Evolutionary conservation across 805 yeast genomes (phyloP).

Genomic region (Lipomyces spencermartinsiae): DNA sequence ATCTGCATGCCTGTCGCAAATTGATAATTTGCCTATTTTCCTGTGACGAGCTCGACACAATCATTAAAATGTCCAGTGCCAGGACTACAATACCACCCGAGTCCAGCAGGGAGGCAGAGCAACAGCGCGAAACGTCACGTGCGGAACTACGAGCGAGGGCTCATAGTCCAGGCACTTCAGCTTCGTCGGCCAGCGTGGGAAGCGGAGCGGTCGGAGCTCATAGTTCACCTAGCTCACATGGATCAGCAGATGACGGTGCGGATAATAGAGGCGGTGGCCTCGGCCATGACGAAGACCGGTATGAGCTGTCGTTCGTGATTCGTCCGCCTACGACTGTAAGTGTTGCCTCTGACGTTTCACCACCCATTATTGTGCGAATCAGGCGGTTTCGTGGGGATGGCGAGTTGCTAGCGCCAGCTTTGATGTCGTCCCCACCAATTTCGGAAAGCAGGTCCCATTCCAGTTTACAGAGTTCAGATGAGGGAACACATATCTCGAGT

Average conservation of each 20-base stretch:
- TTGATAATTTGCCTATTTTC: neutral
- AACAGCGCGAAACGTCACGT: neutral
- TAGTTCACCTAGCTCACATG: neutral
- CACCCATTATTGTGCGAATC: slow-evolving; percentile 1
- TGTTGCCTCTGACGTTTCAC: neutral
- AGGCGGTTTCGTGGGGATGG: neutral
- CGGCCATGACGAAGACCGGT: slow-evolving; percentile 4
- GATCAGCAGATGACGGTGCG: neutral
- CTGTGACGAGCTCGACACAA: neutral
- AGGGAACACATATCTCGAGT: neutral
- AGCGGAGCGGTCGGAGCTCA: neutral
- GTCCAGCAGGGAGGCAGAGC: neutral
- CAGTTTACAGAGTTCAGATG: neutral
- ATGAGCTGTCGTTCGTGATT: slow-evolving; percentile 1
- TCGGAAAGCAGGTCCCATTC: neutral
- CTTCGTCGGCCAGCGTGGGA: neutral
- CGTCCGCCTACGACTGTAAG: neutral
- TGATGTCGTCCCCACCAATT: neutral
- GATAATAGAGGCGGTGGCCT: neutral
- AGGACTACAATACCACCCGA: neutral
- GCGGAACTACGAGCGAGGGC: neutral
- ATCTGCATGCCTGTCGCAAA: neutral
- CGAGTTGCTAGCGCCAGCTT: neutral
- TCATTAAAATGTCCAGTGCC: neutral
- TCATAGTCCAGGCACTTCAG: neutral